These are phyloP conservation scores for Harringtonia aguacate DNA, from an alignment of 2,329 filamentous ascomycete species.

Conservation along the genomic window DNA sequence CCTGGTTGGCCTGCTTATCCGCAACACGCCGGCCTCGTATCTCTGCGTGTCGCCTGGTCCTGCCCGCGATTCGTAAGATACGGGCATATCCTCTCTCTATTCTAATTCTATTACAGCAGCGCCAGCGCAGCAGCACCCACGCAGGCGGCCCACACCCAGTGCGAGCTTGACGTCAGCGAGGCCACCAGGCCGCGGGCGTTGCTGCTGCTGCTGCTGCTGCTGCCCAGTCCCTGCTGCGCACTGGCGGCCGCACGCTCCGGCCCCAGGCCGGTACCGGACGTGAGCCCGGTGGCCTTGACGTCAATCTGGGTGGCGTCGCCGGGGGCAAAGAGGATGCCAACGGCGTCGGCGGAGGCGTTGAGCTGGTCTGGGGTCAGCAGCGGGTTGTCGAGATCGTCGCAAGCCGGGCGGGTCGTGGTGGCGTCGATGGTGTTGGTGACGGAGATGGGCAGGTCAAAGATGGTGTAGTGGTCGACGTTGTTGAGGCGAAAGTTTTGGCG, in stretches of 20 bases:
- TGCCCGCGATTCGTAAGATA: no score
- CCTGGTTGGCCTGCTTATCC: no score
- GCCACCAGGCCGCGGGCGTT: no score
- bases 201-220: constrained; percentile 18
- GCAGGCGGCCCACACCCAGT: no score
- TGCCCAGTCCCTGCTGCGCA: constrained; percentile 18
- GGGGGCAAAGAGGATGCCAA: constrained; percentile 40
- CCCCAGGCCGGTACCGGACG: constrained; percentile 13
- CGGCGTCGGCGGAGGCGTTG: constrained; percentile 28
- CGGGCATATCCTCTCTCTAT: no score
- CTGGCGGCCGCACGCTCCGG: constrained; percentile 16
- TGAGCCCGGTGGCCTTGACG: constrained; percentile 13
- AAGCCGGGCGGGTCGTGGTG: constrained; percentile 23
- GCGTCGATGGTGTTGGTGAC: constrained; percentile 53
- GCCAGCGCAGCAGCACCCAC: no score
- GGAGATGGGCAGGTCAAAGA: constrained; percentile 59
- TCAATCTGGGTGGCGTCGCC: constrained; percentile 37
- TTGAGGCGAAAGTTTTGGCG: constrained; percentile 61
- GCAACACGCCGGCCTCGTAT: no score
- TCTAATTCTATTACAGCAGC: no score
- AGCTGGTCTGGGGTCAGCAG: constrained; percentile 36
- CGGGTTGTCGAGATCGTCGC: constrained; percentile 40
- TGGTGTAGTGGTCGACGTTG: constrained; percentile 52
- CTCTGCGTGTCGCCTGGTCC: no score
- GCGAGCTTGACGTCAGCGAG: background rate